A percentile compares a stretch with the other conserved stretches of the same genome.
Evolutionary conservation across 306 rosid species (phyloP).

Genomic region (Sicyos edulis): DNA sequence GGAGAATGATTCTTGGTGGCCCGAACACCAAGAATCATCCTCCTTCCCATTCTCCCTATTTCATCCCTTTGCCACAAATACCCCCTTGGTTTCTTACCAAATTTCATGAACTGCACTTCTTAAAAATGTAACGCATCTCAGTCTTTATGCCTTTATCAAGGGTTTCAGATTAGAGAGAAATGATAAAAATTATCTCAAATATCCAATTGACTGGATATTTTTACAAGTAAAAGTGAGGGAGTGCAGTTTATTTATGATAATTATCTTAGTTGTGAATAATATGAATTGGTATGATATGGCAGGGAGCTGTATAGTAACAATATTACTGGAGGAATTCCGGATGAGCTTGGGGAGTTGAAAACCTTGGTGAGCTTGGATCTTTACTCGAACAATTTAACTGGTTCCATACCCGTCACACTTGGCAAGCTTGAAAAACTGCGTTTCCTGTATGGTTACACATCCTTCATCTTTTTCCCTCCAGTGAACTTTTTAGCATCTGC

Average conservation of each 20-base stretch:
- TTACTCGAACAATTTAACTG: slow-evolving; percentile 68
- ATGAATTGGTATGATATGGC: slow-evolving; percentile 17
- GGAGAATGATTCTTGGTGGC: too few relatives aligned
- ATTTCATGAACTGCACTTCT: slow-evolving; percentile 5
- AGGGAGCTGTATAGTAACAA: slow-evolving; percentile 98
- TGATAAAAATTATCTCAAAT: background rate
- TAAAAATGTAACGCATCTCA: background rate
- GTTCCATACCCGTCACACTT: slow-evolving; percentile 34
- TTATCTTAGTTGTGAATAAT: background rate
- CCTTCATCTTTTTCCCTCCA: too few relatives aligned
- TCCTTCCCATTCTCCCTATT: too few relatives aligned
- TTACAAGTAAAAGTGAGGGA: background rate
- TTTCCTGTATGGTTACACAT: too few relatives aligned
- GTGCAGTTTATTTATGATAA: background rate
- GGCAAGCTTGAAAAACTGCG: too few relatives aligned
- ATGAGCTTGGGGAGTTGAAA: slow-evolving; percentile 84
- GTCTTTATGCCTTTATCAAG: background rate
- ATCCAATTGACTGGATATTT: background rate
- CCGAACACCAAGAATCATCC: too few relatives aligned
- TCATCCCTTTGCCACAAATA: too few relatives aligned
- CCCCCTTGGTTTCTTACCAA: background rate
- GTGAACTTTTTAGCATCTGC: background rate
- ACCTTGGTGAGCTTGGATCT: slow-evolving; percentile 99
- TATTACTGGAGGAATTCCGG: slow-evolving; percentile 79
- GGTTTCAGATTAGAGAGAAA: background rate